These are phyloP conservation scores for Venturia oleaginea DNA, from an alignment of 2,329 filamentous ascomycete genomes.

Conservation along the genomic window DNA sequence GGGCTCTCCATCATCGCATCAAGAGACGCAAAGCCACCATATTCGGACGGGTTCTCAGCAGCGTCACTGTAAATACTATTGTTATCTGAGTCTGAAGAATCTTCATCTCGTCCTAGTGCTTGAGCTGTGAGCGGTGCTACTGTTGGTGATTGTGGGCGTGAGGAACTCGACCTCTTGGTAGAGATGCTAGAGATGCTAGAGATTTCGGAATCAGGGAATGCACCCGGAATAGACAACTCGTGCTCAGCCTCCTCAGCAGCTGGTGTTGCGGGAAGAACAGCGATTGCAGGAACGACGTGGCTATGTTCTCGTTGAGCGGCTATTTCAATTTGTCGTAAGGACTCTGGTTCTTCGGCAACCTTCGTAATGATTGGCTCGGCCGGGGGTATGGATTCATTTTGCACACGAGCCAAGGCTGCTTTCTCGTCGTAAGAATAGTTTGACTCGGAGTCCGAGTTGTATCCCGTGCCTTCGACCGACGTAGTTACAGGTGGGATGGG, in stretches of 20 bases:
- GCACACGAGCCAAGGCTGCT: conserved; percentile 19
- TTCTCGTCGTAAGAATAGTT: not conserved
- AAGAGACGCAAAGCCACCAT: conserved; percentile 61
- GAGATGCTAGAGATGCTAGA: not conserved
- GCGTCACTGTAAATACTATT: conserved; percentile 66
- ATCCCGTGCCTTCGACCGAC: conserved; percentile 56
- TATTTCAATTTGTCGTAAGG: not conserved
- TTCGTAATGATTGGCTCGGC: conserved; percentile 23
- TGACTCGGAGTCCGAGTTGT: conserved; percentile 46
- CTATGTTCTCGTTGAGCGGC: not conserved
- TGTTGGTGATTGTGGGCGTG: not conserved
- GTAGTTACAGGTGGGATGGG: conserved; percentile 64
- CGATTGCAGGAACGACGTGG: conserved; percentile 9
- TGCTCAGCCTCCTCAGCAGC: conserved; percentile 27
- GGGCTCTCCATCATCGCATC: conserved; percentile 62
- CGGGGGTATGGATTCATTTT: conserved; percentile 21
- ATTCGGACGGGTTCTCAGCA: conserved; percentile 63
- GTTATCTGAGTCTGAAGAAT: conserved; percentile 37
- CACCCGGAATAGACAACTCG: conserved; percentile 42
- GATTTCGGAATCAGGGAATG: conserved; percentile 35
- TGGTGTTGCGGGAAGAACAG: conserved; percentile 14
- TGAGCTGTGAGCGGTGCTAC: not conserved
- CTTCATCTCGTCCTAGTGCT: conserved; percentile 13
- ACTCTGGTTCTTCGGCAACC: conserved; percentile 23
- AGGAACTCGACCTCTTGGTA: not conserved